Evolutionary conservation across 106 monocot species (phyloP).

Genomic region (Gastrodia elata): DNA sequence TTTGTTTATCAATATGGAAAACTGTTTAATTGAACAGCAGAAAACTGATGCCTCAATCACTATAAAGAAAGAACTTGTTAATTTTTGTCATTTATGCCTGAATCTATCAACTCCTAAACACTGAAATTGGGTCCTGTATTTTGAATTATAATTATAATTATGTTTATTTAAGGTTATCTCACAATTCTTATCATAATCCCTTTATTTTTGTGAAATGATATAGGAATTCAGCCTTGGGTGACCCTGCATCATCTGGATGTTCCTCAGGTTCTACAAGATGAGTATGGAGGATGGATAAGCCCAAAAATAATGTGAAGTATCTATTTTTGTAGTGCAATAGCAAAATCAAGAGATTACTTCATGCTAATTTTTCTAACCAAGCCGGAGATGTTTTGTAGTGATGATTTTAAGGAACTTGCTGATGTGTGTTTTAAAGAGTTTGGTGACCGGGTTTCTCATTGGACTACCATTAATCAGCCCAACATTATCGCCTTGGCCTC

Average conservation of each 20-base stretch:
- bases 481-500: slow-evolving; percentile 21
- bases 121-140: not conserved
- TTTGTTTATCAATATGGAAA: not conserved
- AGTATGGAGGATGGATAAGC: slow-evolving; percentile 66
- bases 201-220: not conserved
- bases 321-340: not conserved
- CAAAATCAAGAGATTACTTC: not conserved
- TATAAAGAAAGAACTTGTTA: not conserved
- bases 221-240: slow-evolving; percentile 68
- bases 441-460: slow-evolving; percentile 50
- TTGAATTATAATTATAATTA: not conserved
- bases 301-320: slow-evolving; percentile 58
- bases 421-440: slow-evolving; percentile 65
- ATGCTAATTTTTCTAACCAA: not conserved
- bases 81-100: not conserved
- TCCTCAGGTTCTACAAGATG: slow-evolving; percentile 72
- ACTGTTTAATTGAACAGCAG: not conserved
- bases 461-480: slow-evolving; percentile 58
- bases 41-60: not conserved
- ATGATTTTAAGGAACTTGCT: slow-evolving; percentile 57
- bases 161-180: not conserved
- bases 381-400: slow-evolving; percentile 1
- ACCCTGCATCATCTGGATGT: slow-evolving; percentile 52
- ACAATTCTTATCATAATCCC: not conserved
- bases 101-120: not conserved